A percentile compares a stretch with the other conserved stretches of the same genome.
Evolutionary conservation across 2,329 filamentous ascomycete genomes (phyloP).

Genomic region (Penicillium brevicompactum): DNA sequence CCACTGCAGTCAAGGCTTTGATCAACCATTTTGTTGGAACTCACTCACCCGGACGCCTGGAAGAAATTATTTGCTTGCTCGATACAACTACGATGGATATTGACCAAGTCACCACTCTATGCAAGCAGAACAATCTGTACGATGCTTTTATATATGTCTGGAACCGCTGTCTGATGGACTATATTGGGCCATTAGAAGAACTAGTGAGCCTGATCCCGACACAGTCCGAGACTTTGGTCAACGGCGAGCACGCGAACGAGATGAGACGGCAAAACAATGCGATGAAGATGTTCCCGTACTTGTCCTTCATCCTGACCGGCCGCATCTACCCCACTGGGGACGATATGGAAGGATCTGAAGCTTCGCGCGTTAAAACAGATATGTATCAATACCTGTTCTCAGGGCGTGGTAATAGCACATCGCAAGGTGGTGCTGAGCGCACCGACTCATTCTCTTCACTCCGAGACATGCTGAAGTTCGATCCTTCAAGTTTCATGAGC

Average conservation of each 20-base stretch:
- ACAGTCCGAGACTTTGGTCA: conserved; percentile 23
- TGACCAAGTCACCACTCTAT: conserved; percentile 86
- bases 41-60: conserved; percentile 75
- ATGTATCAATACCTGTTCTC: conserved; percentile 95
- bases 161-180: conserved; percentile 88
- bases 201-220: conserved; percentile 58
- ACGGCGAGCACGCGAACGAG: conserved; percentile 57
- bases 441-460: conserved; percentile 85
- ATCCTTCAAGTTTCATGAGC: conserved; percentile 89
- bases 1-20: conserved; percentile 80
- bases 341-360: conserved; percentile 69
- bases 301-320: conserved; percentile 88
- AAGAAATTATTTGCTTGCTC: conserved; percentile 93
- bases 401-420: conserved; percentile 55
- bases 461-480: conserved; percentile 80
- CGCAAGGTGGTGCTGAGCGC: conserved; percentile 43
- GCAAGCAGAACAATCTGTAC: conserved; percentile 88
- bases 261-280: conserved; percentile 63
- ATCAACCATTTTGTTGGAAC: conserved; percentile 77
- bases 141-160: conserved; percentile 96
- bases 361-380: conserved; percentile 77
- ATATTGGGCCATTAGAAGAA: conserved; percentile 86
- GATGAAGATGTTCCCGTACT: conserved; percentile 89
- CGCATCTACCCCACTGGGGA: conserved; percentile 89
- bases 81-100: conserved; percentile 89